Evolutionary conservation across 2,329 filamentous ascomycete species (phyloP).

Genomic region (Ilyonectria robusta): DNA sequence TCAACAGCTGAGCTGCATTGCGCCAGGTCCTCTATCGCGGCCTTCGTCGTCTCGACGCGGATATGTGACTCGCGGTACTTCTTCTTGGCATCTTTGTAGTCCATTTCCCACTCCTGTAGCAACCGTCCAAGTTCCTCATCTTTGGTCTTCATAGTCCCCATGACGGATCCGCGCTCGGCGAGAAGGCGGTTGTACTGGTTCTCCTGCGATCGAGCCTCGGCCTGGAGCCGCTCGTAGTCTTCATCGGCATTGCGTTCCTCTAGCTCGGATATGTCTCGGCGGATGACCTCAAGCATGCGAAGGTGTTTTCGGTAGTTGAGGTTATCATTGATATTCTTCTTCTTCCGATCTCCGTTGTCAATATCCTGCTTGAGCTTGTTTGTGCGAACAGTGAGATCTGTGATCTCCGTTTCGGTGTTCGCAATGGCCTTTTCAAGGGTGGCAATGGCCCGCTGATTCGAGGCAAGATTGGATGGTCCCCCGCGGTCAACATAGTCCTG

Average conservation of each 20-base stretch:
- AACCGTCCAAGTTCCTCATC: constrained; percentile 83
- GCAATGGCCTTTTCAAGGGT: constrained; percentile 76
- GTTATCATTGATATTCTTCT: constrained; percentile 91
- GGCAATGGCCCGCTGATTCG: constrained; percentile 78
- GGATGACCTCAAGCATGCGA: constrained; percentile 76
- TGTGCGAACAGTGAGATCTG: constrained; percentile 75
- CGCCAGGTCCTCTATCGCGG: constrained; percentile 89
- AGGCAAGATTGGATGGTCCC: constrained; percentile 79
- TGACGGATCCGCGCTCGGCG: constrained; percentile 80
- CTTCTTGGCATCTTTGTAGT: constrained; percentile 85
- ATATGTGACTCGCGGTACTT: constrained; percentile 92
- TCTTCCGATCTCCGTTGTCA: constrained; percentile 84
- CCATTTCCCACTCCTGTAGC: constrained; percentile 84
- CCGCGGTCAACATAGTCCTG: constrained; percentile 83
- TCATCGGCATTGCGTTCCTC: constrained; percentile 85
- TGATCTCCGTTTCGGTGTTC: constrained; percentile 77
- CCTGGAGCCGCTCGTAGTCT: constrained; percentile 82
- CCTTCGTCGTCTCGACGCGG: constrained; percentile 91
- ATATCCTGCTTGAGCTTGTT: constrained; percentile 85
- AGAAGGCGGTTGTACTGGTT: constrained; percentile 77
- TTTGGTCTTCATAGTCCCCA: constrained; percentile 86
- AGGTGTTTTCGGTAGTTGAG: constrained; percentile 85
- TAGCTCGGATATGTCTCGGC: constrained; percentile 79
- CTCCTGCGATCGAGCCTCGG: constrained; percentile 78
- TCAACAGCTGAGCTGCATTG: constrained; percentile 89